Percentiles rank a stretch among this genome's conserved stretches.
These are phyloP conservation scores for Harringtonia aguacate DNA, from an alignment of 2,329 filamentous ascomycete species.

Conservation along the genomic window DNA sequence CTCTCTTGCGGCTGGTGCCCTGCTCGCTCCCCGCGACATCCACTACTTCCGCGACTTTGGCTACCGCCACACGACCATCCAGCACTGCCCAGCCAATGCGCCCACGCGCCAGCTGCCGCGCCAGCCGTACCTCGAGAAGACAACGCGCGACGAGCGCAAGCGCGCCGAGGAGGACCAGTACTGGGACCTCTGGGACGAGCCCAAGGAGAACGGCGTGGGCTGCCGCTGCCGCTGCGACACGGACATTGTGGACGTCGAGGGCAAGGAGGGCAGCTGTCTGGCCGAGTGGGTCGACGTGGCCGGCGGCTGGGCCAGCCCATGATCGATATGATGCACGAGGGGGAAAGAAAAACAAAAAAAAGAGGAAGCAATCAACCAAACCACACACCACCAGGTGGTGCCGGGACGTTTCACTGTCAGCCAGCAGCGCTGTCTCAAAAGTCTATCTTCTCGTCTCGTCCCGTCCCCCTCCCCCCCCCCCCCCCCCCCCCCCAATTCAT, in stretches of 20 bases:
- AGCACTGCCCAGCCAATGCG: conserved; percentile 95
- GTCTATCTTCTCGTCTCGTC: too few species aligned
- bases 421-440: too few species aligned
- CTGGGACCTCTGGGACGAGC: conserved; percentile 79
- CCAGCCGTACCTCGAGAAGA: conserved; percentile 70
- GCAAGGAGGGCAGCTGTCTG: conserved; percentile 91
- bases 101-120: conserved; percentile 76
- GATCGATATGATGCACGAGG: too few species aligned
- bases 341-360: too few species aligned
- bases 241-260: conserved; percentile 94
- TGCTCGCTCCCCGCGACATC: conserved; percentile 72
- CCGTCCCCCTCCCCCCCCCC: too few species aligned
- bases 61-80: conserved; percentile 96
- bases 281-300: conserved; percentile 96
- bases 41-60: conserved; percentile 99
- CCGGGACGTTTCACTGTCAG: too few species aligned
- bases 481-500: too few species aligned
- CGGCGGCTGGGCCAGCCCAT: conserved; percentile 69
- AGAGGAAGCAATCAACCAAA: too few species aligned
- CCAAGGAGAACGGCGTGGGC: conserved; percentile 91
- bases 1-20: conserved; percentile 84
- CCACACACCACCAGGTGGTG: too few species aligned
- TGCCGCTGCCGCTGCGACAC: conserved; percentile 96
- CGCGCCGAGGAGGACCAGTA: conserved; percentile 90
- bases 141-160: conserved; percentile 70